A percentile compares a stretch with the other conserved stretches of the same genome.
Conservation (phyloP, 2,329 filamentous ascomycete species). For the Hymenoscyphus albidus region DNA sequence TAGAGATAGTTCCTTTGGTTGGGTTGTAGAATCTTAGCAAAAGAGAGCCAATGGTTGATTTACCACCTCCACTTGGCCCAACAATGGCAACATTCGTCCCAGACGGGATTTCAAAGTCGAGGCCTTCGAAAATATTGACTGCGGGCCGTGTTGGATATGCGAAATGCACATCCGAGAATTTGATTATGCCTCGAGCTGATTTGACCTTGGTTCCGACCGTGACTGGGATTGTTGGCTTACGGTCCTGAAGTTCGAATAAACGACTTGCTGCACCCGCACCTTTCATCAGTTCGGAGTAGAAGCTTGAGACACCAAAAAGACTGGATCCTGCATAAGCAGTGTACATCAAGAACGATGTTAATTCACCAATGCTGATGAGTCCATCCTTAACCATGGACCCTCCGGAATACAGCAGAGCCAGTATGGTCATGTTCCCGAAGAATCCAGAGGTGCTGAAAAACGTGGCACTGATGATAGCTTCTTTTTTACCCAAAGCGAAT, state of each 20-base stretch:
- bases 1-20: slow-evolving; percentile 70
- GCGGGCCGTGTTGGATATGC: slow-evolving; percentile 92
- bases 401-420: slow-evolving; percentile 85
- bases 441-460: slow-evolving; percentile 88
- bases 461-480: slow-evolving; percentile 82
- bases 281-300: slow-evolving; percentile 99
- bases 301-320: slow-evolving; percentile 88
- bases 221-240: slow-evolving; percentile 78
- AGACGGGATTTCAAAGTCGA: slow-evolving; percentile 87
- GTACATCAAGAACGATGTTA: slow-evolving; percentile 98
- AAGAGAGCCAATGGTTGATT: slow-evolving; percentile 91
- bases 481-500: slow-evolving; percentile 80
- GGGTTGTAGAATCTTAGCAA: slow-evolving; percentile 89
- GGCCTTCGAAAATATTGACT: slow-evolving; percentile 82
- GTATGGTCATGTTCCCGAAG: slow-evolving; percentile 93
- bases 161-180: slow-evolving; percentile 81
- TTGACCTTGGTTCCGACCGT: slow-evolving; percentile 76
- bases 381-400: slow-evolving; percentile 86
- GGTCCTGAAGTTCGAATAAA: slow-evolving; percentile 92
- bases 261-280: slow-evolving; percentile 95
- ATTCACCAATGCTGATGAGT: slow-evolving; percentile 81
- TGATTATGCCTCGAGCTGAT: slow-evolving; percentile 84
- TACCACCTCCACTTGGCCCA: slow-evolving; percentile 91
- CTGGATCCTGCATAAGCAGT: slow-evolving; percentile 82
- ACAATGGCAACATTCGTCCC: slow-evolving; percentile 96